Evolutionary conservation across 2,329 filamentous ascomycete species (phyloP).

Genomic region (Neocatenulostroma microsporum): DNA sequence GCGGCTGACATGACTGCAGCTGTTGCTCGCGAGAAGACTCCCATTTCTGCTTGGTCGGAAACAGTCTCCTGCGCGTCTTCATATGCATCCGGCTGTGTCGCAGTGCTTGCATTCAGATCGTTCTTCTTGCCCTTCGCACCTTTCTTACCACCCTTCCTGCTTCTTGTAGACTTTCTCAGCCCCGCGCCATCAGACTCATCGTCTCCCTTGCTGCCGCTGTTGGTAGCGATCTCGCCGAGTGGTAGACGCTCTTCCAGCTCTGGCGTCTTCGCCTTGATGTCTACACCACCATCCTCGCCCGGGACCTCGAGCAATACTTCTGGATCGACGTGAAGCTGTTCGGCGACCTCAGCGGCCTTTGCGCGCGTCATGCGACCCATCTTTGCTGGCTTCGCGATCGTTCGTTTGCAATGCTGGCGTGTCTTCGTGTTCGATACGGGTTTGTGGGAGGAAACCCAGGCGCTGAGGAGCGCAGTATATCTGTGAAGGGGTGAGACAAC

Average conservation of each 20-base stretch:
- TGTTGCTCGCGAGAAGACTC: too few relatives aligned
- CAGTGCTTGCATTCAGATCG: constrained; percentile 9
- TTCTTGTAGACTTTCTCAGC: constrained; percentile 27
- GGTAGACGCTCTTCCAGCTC: constrained; percentile 26
- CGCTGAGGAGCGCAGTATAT: too few relatives aligned
- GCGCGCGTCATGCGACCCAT: constrained; percentile 37
- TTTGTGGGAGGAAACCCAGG: too few relatives aligned
- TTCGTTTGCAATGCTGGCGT: too few relatives aligned
- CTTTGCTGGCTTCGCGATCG: too few relatives aligned
- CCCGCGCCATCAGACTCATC: constrained; percentile 13
- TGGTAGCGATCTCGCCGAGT: constrained; percentile 36
- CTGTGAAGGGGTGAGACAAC: too few relatives aligned
- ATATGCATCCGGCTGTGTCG: constrained; percentile 5
- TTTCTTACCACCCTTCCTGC: constrained; percentile 25
- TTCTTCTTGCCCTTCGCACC: constrained; percentile 24
- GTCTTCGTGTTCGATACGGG: too few relatives aligned
- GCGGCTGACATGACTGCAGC: too few relatives aligned
- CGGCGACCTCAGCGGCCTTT: constrained; percentile 32
- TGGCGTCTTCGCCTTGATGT: constrained; percentile 6
- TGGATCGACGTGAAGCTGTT: constrained; percentile 30
- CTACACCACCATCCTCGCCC: constrained; percentile 9
- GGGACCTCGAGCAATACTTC: constrained; percentile 27
- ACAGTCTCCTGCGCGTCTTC: constrained; percentile 9
- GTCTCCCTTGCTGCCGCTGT: constrained; percentile 21
- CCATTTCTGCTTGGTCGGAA: too few relatives aligned